These are phyloP conservation scores for Oxyria digyna DNA, from an alignment of 148 eudicot genomes.

Conservation along the genomic window DNA sequence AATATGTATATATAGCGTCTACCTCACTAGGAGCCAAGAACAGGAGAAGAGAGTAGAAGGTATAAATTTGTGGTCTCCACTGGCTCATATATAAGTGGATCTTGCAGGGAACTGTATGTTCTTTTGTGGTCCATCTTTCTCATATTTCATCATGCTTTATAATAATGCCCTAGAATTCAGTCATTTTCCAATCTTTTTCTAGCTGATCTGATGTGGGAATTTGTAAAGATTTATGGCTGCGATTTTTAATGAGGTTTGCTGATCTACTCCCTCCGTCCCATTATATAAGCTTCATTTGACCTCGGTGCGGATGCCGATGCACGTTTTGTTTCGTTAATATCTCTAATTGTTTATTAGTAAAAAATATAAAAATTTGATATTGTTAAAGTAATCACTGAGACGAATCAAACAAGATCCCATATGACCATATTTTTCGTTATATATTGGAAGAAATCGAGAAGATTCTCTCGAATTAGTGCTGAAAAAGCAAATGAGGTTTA, in stretches of 20 bases:
- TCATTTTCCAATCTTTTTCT: neutral
- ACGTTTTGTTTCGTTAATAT: too few species aligned
- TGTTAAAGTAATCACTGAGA: too few species aligned
- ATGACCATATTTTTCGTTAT: too few species aligned
- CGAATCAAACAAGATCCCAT: too few species aligned
- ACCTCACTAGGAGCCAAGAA: conserved; percentile 9
- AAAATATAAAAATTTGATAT: too few species aligned
- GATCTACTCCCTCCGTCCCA: too few species aligned
- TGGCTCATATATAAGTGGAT: neutral
- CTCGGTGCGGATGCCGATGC: too few species aligned
- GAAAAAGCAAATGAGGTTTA: too few species aligned
- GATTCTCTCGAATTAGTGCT: too few species aligned
- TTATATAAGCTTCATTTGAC: too few species aligned
- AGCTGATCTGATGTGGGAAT: neutral
- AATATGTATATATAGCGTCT: neutral
- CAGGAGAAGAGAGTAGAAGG: neutral
- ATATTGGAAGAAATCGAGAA: too few species aligned
- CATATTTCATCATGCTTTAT: neutral
- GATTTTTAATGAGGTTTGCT: neutral
- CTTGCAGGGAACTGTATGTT: neutral
- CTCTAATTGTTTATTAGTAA: too few species aligned
- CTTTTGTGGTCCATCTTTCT: conserved; percentile 2
- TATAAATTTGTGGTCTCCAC: conserved; percentile 6
- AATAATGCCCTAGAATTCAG: neutral
- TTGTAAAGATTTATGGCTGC: neutral